phyloP scores from a whole-genome alignment of 106 monocot genomes.

The Chionographis japonica region DNA sequence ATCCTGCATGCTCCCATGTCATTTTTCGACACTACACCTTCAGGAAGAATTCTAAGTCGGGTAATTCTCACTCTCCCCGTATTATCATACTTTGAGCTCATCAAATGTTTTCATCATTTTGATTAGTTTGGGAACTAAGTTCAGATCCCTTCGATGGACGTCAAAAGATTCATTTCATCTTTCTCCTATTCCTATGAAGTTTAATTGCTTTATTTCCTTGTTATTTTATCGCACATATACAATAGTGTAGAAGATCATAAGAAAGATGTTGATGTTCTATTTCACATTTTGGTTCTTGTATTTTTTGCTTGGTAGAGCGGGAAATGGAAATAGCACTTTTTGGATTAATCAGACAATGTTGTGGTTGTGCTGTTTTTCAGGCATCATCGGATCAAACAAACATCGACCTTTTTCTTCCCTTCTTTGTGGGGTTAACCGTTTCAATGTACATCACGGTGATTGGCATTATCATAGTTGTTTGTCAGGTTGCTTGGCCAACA shows the following conservation, averaged over 20 bases:
- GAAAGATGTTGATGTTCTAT: no score
- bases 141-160: no score
- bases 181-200: no score
- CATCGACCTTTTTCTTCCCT: conserved; percentile 76
- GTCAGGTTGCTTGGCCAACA: conserved; percentile 76
- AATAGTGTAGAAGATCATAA: no score
- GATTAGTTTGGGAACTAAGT: no score
- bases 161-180: no score
- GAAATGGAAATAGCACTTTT: neutral
- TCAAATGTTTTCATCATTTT: neutral
- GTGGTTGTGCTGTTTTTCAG: conserved; percentile 23
- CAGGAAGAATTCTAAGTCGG: conserved; percentile 51
- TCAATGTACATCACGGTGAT: conserved; percentile 66
- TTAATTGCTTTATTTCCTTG: no score
- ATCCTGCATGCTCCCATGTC: conserved; percentile 57
- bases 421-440: conserved; percentile 44
- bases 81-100: neutral
- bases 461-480: conserved; percentile 49
- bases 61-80: conserved; percentile 7
- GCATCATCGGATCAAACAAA: conserved; percentile 81
- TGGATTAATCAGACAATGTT: neutral
- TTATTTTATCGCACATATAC: no score
- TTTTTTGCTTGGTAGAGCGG: no score
- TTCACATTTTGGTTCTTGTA: no score
- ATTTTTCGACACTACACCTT: conserved; percentile 51